Evolutionary conservation across 306 rosid genomes (phyloP).

Genomic region (Corylus heterophylla): DNA sequence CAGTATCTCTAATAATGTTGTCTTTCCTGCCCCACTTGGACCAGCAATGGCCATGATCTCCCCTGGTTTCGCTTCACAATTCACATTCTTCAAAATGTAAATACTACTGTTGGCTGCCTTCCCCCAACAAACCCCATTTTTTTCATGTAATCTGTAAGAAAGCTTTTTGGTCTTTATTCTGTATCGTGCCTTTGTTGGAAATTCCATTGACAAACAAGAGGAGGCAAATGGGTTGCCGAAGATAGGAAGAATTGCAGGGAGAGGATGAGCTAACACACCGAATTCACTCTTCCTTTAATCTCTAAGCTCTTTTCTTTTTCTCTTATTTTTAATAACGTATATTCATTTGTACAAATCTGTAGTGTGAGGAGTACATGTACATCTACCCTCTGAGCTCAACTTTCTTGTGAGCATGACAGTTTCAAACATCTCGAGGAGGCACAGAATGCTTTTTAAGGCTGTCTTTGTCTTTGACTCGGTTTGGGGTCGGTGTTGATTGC

Average conservation of each 20-base stretch:
- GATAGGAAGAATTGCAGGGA: neutral
- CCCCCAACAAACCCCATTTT: constrained; percentile 18
- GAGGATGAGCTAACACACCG: neutral
- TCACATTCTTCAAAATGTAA: constrained; percentile 41
- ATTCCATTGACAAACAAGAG: constrained; percentile 26
- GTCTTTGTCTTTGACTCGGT: constrained; percentile 1
- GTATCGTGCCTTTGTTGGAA: constrained; percentile 9
- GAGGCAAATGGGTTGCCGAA: neutral
- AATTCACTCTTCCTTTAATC: neutral
- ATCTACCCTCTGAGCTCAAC: neutral
- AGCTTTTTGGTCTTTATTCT: constrained; percentile 35
- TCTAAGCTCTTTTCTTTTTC: no score
- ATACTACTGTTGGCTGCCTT: constrained; percentile 16
- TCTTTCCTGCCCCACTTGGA: constrained; percentile 56
- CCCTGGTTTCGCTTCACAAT: constrained; percentile 44
- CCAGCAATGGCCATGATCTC: constrained; percentile 52
- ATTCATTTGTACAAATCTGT: no score
- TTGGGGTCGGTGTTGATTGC: neutral
- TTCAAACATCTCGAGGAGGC: constrained; percentile 9
- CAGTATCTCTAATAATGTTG: constrained; percentile 44
- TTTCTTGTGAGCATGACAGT: constrained; percentile 13
- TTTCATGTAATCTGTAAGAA: constrained; percentile 31
- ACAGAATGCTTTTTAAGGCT: neutral
- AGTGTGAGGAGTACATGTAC: neutral
- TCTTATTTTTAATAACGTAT: no score